Percentiles rank a stretch among this genome's conserved stretches.
These are phyloP conservation scores for Fusarium guadeloupense DNA, from an alignment of 2,329 filamentous ascomycete genomes.

Conservation along the genomic window DNA sequence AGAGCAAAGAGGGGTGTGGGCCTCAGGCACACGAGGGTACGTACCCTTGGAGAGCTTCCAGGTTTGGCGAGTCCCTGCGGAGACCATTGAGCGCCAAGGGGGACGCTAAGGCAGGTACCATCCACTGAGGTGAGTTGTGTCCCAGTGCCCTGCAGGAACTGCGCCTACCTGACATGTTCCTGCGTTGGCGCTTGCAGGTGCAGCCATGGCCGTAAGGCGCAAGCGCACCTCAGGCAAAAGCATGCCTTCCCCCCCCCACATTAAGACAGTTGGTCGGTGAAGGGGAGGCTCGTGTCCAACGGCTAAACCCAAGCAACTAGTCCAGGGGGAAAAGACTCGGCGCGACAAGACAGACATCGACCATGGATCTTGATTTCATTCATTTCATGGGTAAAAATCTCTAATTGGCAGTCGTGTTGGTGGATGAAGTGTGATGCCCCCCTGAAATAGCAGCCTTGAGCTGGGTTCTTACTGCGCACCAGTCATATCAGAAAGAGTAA, in stretches of 20 bases:
- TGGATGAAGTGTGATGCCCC: background rate
- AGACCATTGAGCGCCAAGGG: conserved; percentile 34
- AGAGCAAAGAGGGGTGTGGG: conserved; percentile 11
- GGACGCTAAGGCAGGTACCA: conserved; percentile 38
- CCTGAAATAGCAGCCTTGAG: conserved; percentile 1
- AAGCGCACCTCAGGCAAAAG: too few species aligned
- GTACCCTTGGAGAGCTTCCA: conserved; percentile 26
- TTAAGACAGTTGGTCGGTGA: conserved; percentile 29
- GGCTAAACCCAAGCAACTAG: conserved; percentile 18
- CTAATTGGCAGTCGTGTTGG: conserved; percentile 27
- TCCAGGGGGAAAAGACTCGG: conserved; percentile 20
- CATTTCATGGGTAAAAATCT: conserved; percentile 9
- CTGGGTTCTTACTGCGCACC: conserved; percentile 7
- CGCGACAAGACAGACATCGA: background rate
- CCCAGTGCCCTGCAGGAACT: conserved; percentile 17
- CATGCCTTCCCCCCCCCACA: conserved; percentile 4
- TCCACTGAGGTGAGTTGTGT: background rate
- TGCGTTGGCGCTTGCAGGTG: conserved; percentile 27
- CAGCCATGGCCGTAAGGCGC: background rate
- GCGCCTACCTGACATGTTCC: conserved; percentile 20
- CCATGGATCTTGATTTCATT: conserved; percentile 11
- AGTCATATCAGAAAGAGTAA: background rate
- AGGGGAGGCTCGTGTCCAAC: conserved; percentile 33
- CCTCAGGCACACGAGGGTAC: conserved; percentile 24
- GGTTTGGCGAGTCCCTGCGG: conserved; percentile 17